Evolutionary conservation across 164 flowering plant species (phyloP), one percentile per base, ranked within the genome.

Genomic region (Magnolia sinica): DNA sequence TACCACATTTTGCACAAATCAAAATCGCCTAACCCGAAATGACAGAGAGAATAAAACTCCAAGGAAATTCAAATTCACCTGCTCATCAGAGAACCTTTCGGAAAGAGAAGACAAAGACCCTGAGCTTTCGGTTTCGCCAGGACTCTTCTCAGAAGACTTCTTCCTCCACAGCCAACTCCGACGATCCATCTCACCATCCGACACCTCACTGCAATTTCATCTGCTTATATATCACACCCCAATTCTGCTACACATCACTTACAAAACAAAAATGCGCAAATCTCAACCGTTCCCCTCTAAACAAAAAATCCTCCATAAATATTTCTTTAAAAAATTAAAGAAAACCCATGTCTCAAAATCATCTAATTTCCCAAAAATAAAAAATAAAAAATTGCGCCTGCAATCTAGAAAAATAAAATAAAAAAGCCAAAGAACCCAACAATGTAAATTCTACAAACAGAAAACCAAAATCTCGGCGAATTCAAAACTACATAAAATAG

Each of bases 161-260:
- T 79, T 85, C 78, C 85, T 74, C 91, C 91, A 88, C 51, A 87
- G 78, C 91, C 91, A 88, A 73, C 86, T 88, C 80, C 86, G 75
- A 27, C 84, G 76, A 50, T 88, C 91, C 91, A 88, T 86, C 79
- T 76, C 55, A 5, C 64, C 14, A 37, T 75, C 61, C 50, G 55
- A 24, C 18, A 29, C 50, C 69, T 24, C 69, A 82, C 61, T 50
- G 37, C 51, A 5, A 37, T 52, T 50, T 80, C 76, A 79, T 78
- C 89, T 79, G 84, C 81, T 78, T n/a, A 76, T 2, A 65, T 71
- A 76, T 74, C 16, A 55, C 67, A 51, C 58, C 67, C 29, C 50
- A 70, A 50, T 50, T 50, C 37, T 23, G 9, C 27, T 4, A 50
- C 14, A 19, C 24, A 49, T 49, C 49, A 14, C 45, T 45, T 20